Base-by-base conservation (phyloP, 208 protist species). In the Wallacemonas collosoma region DNA sequence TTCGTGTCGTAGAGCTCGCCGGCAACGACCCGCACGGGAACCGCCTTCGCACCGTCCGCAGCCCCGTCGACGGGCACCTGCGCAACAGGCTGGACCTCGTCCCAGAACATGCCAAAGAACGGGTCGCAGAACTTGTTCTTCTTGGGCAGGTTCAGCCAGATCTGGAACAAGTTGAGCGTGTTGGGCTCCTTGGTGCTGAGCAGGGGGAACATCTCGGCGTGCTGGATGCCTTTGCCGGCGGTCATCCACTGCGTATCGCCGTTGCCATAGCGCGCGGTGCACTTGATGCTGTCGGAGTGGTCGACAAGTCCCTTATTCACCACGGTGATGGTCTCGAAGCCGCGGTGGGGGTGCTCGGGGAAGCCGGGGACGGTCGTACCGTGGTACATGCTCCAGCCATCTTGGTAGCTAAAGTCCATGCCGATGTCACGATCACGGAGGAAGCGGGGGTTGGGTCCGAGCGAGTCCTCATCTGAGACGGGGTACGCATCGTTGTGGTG, bases 241-340 rank as follows among this genome's bases (percentile, higher is more conserved):
- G 93, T 98, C 88, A 98, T 96, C 91, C 93, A 97, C 80, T 98
- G 95, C 65, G 94, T 89, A 41, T 89, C 83, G 12, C 95, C 95
- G 3, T 85, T 66, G 26, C 79, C 68, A 54, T 97, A 86, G 26
- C 82, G 71, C 41, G 89, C 95, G 8, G 74, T 82, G 78, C 89
- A 88, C 44, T 93, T 90, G 41, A 86, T 45, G 47, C 67, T 81
- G 79, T 97, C 91, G 36, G 71, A 62, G 81, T 98, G 96, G 58
- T 94, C 77, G 17, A 97, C 76, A 36, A 83, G 53, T 15, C 94
- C 95, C n/a, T 86, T 36, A 5, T 90, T 69, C 57, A 89, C 87
- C 60, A 90, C 76, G 3, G 94, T 96, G 41, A 98, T 82, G 14
- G 95, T 98, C 72, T 96, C 88, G 64, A 97, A 97, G 44, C 93